Conservation (phyloP, 2,329 filamentous ascomycete species). For the Neonectria sp. region DNA sequence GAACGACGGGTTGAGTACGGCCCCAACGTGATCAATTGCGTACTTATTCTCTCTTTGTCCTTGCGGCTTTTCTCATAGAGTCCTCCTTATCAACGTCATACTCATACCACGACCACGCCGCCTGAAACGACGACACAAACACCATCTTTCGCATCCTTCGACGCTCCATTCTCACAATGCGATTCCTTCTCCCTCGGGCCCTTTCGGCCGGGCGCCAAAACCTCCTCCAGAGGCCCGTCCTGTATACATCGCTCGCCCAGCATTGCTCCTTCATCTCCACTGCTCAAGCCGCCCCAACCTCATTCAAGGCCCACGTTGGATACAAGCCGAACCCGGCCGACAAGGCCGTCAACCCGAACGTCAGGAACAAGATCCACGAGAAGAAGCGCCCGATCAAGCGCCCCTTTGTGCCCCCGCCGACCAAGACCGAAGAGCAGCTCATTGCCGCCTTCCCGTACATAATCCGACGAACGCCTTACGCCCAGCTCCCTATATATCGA, state of each 20-base stretch:
- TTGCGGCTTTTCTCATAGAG: neutral
- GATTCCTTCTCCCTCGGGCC: slow-evolving; percentile 42
- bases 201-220: slow-evolving; percentile 41
- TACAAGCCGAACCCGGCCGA: slow-evolving; percentile 42
- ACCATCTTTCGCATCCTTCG: slow-evolving; percentile 1
- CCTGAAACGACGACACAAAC: neutral
- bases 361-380: slow-evolving; percentile 46
- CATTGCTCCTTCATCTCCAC: slow-evolving; percentile 34
- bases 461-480: slow-evolving; percentile 78
- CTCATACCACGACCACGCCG: neutral
- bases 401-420: slow-evolving; percentile 48
- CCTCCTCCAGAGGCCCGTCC: slow-evolving; percentile 29
- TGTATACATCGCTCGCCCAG: slow-evolving; percentile 27
- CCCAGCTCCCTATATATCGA: slow-evolving; percentile 84
- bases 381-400: slow-evolving; percentile 45
- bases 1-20: slow-evolving; percentile 23
- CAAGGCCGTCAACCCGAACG: slow-evolving; percentile 43
- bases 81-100: neutral
- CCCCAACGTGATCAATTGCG: slow-evolving; percentile 32
- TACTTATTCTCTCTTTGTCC: neutral
- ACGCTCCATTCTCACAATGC: slow-evolving; percentile 45
- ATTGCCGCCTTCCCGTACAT: slow-evolving; percentile 69
- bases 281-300: slow-evolving; percentile 34
- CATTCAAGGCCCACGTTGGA: slow-evolving; percentile 45
- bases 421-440: slow-evolving; percentile 51